phyloP scores from a whole-genome alignment of 164 flowering plant genomes.

The Magnolia changhungtana region DNA sequence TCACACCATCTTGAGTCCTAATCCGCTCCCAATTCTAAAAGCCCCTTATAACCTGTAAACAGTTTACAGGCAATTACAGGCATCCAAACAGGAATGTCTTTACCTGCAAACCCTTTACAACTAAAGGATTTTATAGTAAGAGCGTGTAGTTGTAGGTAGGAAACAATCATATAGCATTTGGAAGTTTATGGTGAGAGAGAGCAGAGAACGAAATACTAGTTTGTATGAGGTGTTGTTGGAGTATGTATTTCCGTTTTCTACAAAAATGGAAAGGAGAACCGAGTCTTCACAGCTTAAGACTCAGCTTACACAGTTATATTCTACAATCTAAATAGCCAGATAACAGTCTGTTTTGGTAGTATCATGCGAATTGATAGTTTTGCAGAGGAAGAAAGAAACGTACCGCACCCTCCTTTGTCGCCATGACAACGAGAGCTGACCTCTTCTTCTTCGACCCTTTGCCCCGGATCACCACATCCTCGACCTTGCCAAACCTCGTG shows the following conservation, averaged over 20 bases:
- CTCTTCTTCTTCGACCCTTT: conserved; percentile 55
- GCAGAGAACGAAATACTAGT: neutral
- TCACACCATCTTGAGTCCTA: too few species aligned
- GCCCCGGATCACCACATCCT: conserved; percentile 61
- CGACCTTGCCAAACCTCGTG: conserved; percentile 69
- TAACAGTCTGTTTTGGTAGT: neutral
- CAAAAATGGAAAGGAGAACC: too few species aligned
- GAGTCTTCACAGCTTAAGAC: too few species aligned
- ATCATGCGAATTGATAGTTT: neutral
- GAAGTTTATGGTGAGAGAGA: neutral
- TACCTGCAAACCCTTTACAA: too few species aligned
- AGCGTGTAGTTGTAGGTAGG: neutral
- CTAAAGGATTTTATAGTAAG: too few species aligned
- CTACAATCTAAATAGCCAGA: neutral
- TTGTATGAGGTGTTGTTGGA: neutral
- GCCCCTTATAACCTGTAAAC: too few species aligned
- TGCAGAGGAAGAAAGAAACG: conserved; percentile 20
- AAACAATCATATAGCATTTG: neutral
- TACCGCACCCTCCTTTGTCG: conserved; percentile 66
- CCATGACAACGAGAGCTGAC: conserved; percentile 81
- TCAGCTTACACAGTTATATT: too few species aligned
- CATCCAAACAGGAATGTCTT: too few species aligned
- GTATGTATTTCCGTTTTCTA: neutral
- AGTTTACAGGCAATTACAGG: too few species aligned
- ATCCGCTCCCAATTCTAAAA: too few species aligned